These are phyloP conservation scores for Candida easanensis DNA, from an alignment of 805 yeast species.

Conservation along the genomic window DNA sequence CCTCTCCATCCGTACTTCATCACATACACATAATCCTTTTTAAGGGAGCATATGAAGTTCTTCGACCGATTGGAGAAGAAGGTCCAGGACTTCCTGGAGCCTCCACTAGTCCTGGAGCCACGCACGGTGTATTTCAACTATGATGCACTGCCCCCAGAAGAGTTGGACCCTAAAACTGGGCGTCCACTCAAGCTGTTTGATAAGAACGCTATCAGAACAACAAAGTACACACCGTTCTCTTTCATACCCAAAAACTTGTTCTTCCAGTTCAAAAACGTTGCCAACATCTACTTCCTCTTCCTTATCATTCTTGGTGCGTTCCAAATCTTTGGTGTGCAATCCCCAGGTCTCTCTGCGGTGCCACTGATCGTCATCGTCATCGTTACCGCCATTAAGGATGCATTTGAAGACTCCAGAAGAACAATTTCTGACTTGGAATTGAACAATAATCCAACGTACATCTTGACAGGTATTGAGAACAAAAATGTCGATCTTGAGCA, in stretches of 20 bases:
- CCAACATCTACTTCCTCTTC: constrained; percentile 82
- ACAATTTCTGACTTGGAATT: constrained; percentile 69
- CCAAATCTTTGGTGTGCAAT: constrained; percentile 76
- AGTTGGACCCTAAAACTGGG: constrained; percentile 14
- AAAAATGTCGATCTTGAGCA: constrained; percentile 58
- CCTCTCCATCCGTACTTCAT: no score
- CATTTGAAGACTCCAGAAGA: constrained; percentile 77
- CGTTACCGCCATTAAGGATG: constrained; percentile 77
- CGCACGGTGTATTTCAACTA: constrained; percentile 19
- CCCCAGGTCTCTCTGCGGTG: constrained; percentile 70
- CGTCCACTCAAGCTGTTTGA: constrained; percentile 12
- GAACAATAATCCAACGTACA: constrained; percentile 71
- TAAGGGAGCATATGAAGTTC: constrained; percentile 5
- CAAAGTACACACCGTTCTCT: constrained; percentile 88
- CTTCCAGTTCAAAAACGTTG: constrained; percentile 83
- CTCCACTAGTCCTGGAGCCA: constrained; percentile 16
- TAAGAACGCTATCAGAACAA: constrained; percentile 82
- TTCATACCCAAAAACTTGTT: constrained; percentile 83
- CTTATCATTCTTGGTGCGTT: constrained; percentile 78
- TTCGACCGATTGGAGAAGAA: constrained; percentile 4
- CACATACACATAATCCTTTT: no score
- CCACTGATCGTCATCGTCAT: constrained; percentile 76
- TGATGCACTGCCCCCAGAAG: constrained; percentile 12
- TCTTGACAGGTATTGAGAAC: constrained; percentile 52
- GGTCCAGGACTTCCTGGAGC: constrained; percentile 12